A percentile compares a stretch with the other conserved stretches of the same genome.
These are phyloP conservation scores for Astrothelium macrocarpum DNA, from an alignment of 495 filamentous ascomycete genomes.

Conservation along the genomic window DNA sequence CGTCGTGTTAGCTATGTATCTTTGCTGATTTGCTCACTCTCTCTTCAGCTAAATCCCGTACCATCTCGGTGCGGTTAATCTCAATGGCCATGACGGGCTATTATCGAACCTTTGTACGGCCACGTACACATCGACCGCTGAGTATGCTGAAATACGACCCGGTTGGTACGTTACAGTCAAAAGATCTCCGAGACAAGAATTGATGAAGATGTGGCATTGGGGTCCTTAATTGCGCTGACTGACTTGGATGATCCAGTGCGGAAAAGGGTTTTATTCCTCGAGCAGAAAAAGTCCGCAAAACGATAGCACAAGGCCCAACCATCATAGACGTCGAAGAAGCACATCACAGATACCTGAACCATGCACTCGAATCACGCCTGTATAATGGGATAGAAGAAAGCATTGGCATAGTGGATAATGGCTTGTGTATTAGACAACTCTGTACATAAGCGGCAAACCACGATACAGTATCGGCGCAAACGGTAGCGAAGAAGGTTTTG, in stretches of 20 bases:
- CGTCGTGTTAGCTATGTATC: background rate
- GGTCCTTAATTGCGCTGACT: constrained; percentile 1
- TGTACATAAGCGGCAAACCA: background rate
- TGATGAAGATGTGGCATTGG: background rate
- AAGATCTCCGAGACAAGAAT: background rate
- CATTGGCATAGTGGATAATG: no score
- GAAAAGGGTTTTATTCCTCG: constrained; percentile 85
- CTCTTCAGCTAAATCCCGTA: constrained; percentile 73
- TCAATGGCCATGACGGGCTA: constrained; percentile 99
- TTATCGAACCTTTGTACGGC: constrained; percentile 81
- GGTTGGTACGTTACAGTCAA: constrained; percentile 65
- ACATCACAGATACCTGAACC: no score
- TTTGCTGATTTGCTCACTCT: background rate
- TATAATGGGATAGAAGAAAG: no score
- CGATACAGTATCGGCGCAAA: background rate
- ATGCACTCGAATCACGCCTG: no score
- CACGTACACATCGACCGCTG: constrained; percentile 69
- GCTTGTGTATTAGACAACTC: background rate
- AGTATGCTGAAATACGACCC: constrained; percentile 99
- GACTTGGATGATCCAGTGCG: constrained; percentile 41
- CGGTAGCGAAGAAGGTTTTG: background rate
- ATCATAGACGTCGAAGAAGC: background rate
- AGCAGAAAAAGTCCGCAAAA: constrained; percentile 56
- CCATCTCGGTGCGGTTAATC: constrained; percentile 83
- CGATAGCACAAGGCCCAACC: background rate